Percentiles rank a stretch among this genome's conserved stretches.
These are phyloP conservation scores for Baorangia bicolor DNA, from an alignment of 768 basidiomycete species.

Conservation along the genomic window DNA sequence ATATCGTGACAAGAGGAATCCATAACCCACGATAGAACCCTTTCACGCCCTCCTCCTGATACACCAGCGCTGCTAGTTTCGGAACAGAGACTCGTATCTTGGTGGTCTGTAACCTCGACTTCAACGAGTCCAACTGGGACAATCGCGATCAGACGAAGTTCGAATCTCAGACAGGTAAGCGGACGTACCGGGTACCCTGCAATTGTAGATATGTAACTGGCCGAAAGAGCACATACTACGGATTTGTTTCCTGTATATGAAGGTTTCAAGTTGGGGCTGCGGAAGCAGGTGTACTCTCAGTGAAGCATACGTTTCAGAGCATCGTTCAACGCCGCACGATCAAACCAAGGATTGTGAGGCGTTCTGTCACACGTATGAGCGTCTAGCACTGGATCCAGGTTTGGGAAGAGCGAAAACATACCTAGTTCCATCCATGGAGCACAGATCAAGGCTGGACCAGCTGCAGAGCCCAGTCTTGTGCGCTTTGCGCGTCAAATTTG, in stretches of 20 bases:
- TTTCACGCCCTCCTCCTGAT: slow-evolving; percentile 79
- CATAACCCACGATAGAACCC: slow-evolving; percentile 91
- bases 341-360: slow-evolving; percentile 62
- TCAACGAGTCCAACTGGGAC: slow-evolving; percentile 84
- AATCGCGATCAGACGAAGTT: background rate
- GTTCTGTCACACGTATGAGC: slow-evolving; percentile 36
- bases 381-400: slow-evolving; percentile 1
- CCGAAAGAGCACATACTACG: slow-evolving; percentile 86
- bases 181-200: slow-evolving; percentile 78
- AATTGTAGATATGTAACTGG: slow-evolving; percentile 90
- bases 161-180: background rate
- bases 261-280: slow-evolving; percentile 4
- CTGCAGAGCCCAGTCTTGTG: slow-evolving; percentile 71
- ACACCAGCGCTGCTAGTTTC: slow-evolving; percentile 67
- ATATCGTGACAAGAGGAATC: slow-evolving; percentile 94
- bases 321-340: slow-evolving; percentile 60
- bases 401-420: slow-evolving; percentile 18
- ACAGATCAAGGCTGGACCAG: slow-evolving; percentile 51
- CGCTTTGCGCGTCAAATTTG: slow-evolving; percentile 51
- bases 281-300: background rate
- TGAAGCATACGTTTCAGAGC: slow-evolving; percentile 58
- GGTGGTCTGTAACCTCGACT: slow-evolving; percentile 87
- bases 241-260: slow-evolving; percentile 69
- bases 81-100: slow-evolving; percentile 74
- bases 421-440: slow-evolving; percentile 82